Conservation (phyloP, 75 land plant species). For the Gnetum montanum region DNA sequence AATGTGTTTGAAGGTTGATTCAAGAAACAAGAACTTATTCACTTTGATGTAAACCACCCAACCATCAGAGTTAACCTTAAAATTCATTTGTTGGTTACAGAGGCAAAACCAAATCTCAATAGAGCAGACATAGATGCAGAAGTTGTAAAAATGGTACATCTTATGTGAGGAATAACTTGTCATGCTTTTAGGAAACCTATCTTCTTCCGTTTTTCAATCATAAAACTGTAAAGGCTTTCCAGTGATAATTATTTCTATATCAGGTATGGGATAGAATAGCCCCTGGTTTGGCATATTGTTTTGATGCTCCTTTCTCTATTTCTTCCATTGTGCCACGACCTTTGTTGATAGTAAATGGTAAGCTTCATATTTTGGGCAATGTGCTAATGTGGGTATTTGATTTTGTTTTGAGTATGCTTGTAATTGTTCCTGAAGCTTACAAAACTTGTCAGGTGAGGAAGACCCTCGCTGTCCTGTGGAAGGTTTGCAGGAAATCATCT, state of each 20-base stretch:
- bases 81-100: conserved; percentile 27
- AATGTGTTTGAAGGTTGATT: conserved; percentile 68
- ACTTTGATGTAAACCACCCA: too few relatives aligned
- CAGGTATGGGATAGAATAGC: conserved; percentile 93
- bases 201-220: neutral
- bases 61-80: too few relatives aligned
- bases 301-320: conserved; percentile 66
- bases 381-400: too few relatives aligned
- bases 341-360: conserved; percentile 82
- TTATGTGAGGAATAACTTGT: neutral
- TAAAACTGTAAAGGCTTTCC: neutral
- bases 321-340: conserved; percentile 85
- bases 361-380: neutral
- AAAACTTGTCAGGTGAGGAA: conserved; percentile 44
- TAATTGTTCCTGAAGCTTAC: too few relatives aligned
- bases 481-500: conserved; percentile 37
- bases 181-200: too few relatives aligned
- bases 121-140: conserved; percentile 63
- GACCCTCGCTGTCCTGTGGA: conserved; percentile 78
- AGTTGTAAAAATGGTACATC: conserved; percentile 69
- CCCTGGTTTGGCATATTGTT: conserved; percentile 63
- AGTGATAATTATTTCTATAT: too few relatives aligned
- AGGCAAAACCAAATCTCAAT: conserved; percentile 51
- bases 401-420: too few relatives aligned
- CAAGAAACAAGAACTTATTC: neutral